Evolutionary conservation across 305 asterid species (phyloP).

Genomic region (Fraxinus albicans): DNA sequence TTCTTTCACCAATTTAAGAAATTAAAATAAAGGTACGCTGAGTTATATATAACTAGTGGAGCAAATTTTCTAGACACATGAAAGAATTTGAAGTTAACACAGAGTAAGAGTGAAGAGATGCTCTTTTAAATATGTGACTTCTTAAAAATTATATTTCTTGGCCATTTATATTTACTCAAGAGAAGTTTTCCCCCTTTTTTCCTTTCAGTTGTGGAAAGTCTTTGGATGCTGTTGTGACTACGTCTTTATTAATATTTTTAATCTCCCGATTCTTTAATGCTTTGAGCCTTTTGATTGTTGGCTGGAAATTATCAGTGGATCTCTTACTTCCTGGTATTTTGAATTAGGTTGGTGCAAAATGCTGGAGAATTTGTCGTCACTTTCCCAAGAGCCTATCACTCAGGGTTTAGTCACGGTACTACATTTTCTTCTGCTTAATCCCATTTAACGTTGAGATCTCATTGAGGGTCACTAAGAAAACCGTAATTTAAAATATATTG

Average conservation of each 20-base stretch:
- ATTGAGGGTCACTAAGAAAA: constrained; percentile 1
- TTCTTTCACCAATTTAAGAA: not conserved
- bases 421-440: constrained; percentile 13
- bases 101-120: not conserved
- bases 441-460: constrained; percentile 20
- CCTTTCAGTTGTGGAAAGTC: not conserved
- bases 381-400: constrained; percentile 99
- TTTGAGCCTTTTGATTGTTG: not conserved
- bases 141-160: constrained; percentile 1
- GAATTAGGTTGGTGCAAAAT: constrained; percentile 89
- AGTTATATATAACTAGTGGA: not conserved
- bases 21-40: not conserved
- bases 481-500: constrained; percentile 2
- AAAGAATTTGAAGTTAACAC: not conserved
- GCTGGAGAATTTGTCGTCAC: constrained; percentile 99
- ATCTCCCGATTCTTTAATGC: not conserved
- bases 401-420: constrained; percentile 99
- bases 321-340: constrained; percentile 26
- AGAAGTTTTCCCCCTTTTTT: not conserved
- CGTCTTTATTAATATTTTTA: not conserved
- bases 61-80: not conserved
- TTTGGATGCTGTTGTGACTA: not conserved
- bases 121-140: not conserved
- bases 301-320: constrained; percentile 19
- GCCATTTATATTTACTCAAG: not conserved